Evolutionary conservation across 192 early-diverging fungal genomes (phyloP), one percentile per base, ranked within the genome.

Genomic region (Mortierella antarctica): DNA sequence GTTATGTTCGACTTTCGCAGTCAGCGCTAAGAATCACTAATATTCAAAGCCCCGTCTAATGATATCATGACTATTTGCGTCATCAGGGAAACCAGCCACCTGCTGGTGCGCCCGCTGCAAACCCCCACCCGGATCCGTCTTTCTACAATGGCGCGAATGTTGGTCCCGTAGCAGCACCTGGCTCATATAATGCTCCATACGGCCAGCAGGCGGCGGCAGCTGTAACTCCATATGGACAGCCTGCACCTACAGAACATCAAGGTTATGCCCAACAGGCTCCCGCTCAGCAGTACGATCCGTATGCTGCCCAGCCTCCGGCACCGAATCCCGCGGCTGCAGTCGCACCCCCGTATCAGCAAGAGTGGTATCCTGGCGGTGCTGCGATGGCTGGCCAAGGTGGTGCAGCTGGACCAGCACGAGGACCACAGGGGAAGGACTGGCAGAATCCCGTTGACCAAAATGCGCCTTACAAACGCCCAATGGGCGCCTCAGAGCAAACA

Each of bases 401-500:
- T 14, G 59, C 59, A 7, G 52, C 50, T 15, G 65, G 44, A 0
- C 74, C 74, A n/a, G 46, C 66, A 5, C 74, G 74, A 21, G 74
- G 74, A 56, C 65, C 57, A 7, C 62, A 68, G 23, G 76, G 69
- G n/a, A 63, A 57, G 10, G 70, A 71, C 15, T 68, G 70, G 65
- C 77, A 71, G 21, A 49, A 40, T 14, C 12, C 64, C 2, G 13
- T 46, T 8, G 70, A 80, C 10, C 77, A 80, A 18, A 45, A 39
- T 15, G 54, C 70, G 7, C 77, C 77, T 7, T 80, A 70, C 60
- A 80, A 80, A 23, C 70, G 77, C 21, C 70, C 64, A 42, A 14
- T 47, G 1, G 62, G 68, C 31, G 64, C 69, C 6, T 31, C 31
- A 31, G 70, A 80, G 15, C 77, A 80, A 18, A 45, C 21, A 10